Conservation (phyloP, 768 basidiomycete genomes). For the Tylopilus felleus region DNA sequence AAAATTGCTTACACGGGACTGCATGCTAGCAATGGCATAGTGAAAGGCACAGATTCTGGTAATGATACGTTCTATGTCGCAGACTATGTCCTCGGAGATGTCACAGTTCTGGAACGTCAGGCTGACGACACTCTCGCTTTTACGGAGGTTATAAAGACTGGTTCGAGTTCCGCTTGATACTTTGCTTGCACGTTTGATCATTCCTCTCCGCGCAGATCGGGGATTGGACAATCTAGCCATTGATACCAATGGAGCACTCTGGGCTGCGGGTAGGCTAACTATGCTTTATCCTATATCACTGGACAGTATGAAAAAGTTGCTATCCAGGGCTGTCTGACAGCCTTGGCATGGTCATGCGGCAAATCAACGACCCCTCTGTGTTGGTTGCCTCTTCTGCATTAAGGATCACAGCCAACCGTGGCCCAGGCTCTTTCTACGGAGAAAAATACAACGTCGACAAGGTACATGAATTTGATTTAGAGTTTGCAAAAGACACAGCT, state of each 20-base stretch:
- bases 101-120: conserved; percentile 57
- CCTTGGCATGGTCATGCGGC: conserved; percentile 34
- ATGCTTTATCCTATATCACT: neutral
- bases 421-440: conserved; percentile 50
- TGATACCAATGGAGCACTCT: conserved; percentile 57
- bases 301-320: neutral
- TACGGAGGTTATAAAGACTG: conserved; percentile 51
- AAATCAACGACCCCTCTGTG: conserved; percentile 41
- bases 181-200: conserved; percentile 2
- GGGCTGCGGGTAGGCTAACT: conserved; percentile 52
- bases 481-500: neutral
- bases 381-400: conserved; percentile 48
- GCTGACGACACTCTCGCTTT: conserved; percentile 55
- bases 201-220: conserved; percentile 36
- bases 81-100: conserved; percentile 39
- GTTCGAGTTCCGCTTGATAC: conserved; percentile 31
- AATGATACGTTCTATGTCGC: conserved; percentile 68
- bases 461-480: conserved; percentile 32
- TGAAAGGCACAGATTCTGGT: conserved; percentile 33
- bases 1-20: conserved; percentile 53
- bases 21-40: conserved; percentile 60
- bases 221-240: conserved; percentile 59
- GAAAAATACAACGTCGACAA: conserved; percentile 59
- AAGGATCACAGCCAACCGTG: conserved; percentile 52
- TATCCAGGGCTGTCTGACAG: conserved; percentile 42